phyloP scores from a whole-genome alignment of 345 rosid genomes.

The Gossypium thurberi region DNA sequence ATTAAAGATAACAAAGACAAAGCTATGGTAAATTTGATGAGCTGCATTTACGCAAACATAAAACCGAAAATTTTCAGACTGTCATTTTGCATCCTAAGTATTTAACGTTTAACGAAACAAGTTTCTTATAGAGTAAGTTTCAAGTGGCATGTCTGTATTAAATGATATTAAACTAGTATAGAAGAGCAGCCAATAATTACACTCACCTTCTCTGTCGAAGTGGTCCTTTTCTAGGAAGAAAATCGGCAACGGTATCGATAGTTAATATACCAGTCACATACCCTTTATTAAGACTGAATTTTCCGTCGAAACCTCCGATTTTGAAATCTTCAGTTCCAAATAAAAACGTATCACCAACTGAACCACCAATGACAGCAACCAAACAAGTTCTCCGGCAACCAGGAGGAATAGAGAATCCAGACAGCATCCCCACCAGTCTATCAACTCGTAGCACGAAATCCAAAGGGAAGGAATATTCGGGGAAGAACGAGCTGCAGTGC shows the following conservation, averaged over 20 bases:
- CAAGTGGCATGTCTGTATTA: neutral
- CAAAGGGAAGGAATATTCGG: constrained; percentile 74
- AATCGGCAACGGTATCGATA: constrained; percentile 78
- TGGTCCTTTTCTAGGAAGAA: constrained; percentile 81
- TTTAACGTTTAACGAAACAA: neutral
- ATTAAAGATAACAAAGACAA: neutral
- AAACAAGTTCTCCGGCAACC: constrained; percentile 69
- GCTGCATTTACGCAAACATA: neutral
- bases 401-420: constrained; percentile 60
- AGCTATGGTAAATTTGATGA: neutral
- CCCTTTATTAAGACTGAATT: constrained; percentile 54
- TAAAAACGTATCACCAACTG: constrained; percentile 38
- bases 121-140: neutral
- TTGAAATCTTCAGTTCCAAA: constrained; percentile 64
- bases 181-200: neutral
- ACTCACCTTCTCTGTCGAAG: constrained; percentile 66
- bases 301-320: constrained; percentile 65
- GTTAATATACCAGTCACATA: constrained; percentile 88
- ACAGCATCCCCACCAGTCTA: constrained; percentile 67
- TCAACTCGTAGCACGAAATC: constrained; percentile 71
- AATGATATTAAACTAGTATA: neutral
- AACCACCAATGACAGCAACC: constrained; percentile 72
- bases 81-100: neutral
- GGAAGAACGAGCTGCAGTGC: constrained; percentile 87
- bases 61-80: neutral